Percentiles rank a stretch among this genome's conserved stretches.
phyloP scores from a whole-genome alignment of 179 eudicot species.

The Patellifolia procumbens region DNA sequence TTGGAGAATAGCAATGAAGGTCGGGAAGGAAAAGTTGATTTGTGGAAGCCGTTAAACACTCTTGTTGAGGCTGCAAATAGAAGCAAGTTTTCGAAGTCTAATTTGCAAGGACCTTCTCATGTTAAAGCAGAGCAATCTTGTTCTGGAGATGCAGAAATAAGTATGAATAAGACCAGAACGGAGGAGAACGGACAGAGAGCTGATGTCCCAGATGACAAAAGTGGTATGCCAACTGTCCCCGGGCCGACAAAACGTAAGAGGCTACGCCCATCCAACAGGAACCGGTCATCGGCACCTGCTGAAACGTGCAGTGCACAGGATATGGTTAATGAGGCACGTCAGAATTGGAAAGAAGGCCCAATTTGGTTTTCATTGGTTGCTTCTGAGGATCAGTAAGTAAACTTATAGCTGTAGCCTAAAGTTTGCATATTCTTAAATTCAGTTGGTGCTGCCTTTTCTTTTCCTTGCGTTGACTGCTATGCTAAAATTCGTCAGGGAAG shows the following conservation, averaged over 20 bases:
- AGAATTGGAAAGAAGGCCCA: conserved; percentile 50
- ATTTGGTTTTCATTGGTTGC: conserved; percentile 91
- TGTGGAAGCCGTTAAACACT: conserved; percentile 84
- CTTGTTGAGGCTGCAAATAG: conserved; percentile 91
- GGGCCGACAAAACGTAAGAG: conserved; percentile 51
- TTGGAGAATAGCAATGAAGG: conserved; percentile 43
- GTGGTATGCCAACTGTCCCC: conserved; percentile 27
- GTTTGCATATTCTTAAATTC: not conserved
- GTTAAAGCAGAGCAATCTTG: conserved; percentile 46
- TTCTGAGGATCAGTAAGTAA: conserved; percentile 64
- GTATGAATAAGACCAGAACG: conserved; percentile 34
- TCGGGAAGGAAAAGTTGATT: conserved; percentile 68
- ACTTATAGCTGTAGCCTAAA: not conserved
- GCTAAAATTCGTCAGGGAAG: conserved; percentile 53
- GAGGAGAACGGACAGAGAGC: conserved; percentile 51
- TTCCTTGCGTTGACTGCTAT: conserved; percentile 17
- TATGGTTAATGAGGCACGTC: conserved; percentile 40
- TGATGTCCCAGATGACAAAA: conserved; percentile 49
- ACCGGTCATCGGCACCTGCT: conserved; percentile 28
- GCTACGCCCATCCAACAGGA: conserved; percentile 38
- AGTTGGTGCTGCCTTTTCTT: not conserved
- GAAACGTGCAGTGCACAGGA: conserved; percentile 44
- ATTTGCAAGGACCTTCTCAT: conserved; percentile 52
- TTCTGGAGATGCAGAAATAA: conserved; percentile 42
- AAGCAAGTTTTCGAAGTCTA: conserved; percentile 66